Evolutionary conservation across 2,329 filamentous ascomycete species (phyloP), one percentile per base, ranked within the genome.

Genomic region (Didymella arachidicola): DNA sequence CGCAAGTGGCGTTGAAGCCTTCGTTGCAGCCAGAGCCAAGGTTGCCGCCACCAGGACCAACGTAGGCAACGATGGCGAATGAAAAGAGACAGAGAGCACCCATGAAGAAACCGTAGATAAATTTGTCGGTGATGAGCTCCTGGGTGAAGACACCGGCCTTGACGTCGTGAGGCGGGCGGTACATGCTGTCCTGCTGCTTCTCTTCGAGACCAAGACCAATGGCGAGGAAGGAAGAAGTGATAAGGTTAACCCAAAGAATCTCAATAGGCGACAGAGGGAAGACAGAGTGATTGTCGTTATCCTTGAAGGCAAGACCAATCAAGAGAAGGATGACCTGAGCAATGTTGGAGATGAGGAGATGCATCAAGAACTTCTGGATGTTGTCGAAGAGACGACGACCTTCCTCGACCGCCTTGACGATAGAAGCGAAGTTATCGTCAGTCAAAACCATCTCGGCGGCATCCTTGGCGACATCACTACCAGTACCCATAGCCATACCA

Each of bases 61-160:
- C 71, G 57, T 79, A 81, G 2, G 78, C 77, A 38, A 81, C 79
- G 39, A 79, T 74, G 44, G 77, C 73, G 66, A 79, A 81, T n/a
- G 76, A 75, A 48, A 73, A 74, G 10, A 82, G 76, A 60, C 80
- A 81, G 0, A 82, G 73, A 0, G 70, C 65, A 43, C 79, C 79
- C 77, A 81, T 80, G 69, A 77, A 80, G 52, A 76, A 76, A 30
- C 79, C 80, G 62, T 81, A 82, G 69, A 82, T 78, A 69, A 81
- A 79, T 57, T 80, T 82, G 66, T 82, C 79, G 30, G 75, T 72
- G 61, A 82, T 81, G 58, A 82, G 74, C 53, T 82, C 79, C 29
- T 68, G 69, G 32, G 78, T 79, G 70, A 82, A 82, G 53, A 82
- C 79, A 34, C 79, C 79, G 36, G 76, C 72, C 49, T 72, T 69